Evolutionary conservation across 1,284 basidiomycete genomes (phyloP).

Genomic region (Trichosporon asahii): DNA sequence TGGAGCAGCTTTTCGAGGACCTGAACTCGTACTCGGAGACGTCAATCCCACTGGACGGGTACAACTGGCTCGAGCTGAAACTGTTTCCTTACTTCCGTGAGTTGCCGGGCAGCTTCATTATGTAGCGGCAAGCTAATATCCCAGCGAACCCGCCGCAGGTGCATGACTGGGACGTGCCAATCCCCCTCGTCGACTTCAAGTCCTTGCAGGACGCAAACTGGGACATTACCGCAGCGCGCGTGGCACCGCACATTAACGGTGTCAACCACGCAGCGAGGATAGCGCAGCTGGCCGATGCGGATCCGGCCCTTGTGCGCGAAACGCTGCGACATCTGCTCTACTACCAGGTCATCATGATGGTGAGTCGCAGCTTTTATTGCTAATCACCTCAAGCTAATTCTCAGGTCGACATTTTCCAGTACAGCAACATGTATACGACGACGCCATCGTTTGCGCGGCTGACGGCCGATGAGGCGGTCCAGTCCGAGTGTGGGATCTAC

Average conservation of each 20-base stretch:
- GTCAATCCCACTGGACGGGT: constrained; percentile 79
- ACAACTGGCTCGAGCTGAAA: constrained; percentile 89
- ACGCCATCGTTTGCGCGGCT: constrained; percentile 79
- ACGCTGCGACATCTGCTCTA: constrained; percentile 93
- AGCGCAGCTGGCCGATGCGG: constrained; percentile 86
- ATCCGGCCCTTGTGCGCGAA: constrained; percentile 74
- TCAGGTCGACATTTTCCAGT: constrained; percentile 88
- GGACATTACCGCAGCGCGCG: constrained; percentile 88
- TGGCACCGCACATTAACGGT: constrained; percentile 53
- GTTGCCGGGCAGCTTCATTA: constrained; percentile 20
- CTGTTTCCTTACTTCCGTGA: constrained; percentile 86
- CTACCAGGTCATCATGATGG: constrained; percentile 90
- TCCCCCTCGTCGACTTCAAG: constrained; percentile 78
- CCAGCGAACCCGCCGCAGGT: constrained; percentile 78
- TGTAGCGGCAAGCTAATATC: neutral
- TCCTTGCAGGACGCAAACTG: constrained; percentile 84
- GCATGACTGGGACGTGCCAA: constrained; percentile 91
- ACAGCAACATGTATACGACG: constrained; percentile 94
- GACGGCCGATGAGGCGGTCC: constrained; percentile 74
- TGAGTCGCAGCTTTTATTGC: constrained; percentile 18
- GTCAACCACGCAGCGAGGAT: constrained; percentile 65
- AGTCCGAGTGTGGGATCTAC: constrained; percentile 83
- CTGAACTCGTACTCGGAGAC: constrained; percentile 95
- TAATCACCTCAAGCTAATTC: neutral
- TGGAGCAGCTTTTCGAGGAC: constrained; percentile 96